Percentiles rank a stretch among this genome's conserved stretches.
These are phyloP conservation scores for Talaromyces stipitatus DNA, from an alignment of 495 filamentous ascomycete genomes.

Conservation along the genomic window DNA sequence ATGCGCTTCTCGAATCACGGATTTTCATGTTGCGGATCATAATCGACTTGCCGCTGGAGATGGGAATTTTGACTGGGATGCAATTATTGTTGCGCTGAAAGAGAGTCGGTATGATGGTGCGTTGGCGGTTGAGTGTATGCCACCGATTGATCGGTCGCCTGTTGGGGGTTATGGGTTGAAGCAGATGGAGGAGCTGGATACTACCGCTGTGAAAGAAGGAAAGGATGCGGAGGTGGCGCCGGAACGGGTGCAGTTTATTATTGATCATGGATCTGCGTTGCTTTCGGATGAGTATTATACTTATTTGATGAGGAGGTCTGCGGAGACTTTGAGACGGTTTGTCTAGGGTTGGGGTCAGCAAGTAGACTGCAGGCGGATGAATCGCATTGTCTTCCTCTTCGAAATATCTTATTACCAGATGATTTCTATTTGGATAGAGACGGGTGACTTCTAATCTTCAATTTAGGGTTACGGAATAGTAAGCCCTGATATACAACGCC, in stretches of 20 bases:
- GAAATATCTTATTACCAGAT: too few species aligned
- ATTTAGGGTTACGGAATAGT: too few species aligned
- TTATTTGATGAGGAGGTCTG: slow-evolving; percentile 14
- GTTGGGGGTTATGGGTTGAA: slow-evolving; percentile 7
- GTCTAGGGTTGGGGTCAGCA: too few species aligned
- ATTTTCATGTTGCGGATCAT: slow-evolving; percentile 20
- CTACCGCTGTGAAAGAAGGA: too few species aligned
- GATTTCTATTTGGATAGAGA: too few species aligned
- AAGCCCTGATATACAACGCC: too few species aligned
- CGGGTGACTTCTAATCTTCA: too few species aligned
- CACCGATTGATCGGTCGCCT: slow-evolving; percentile 18
- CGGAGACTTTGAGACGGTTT: slow-evolving; percentile 14
- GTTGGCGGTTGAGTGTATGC: slow-evolving; percentile 17
- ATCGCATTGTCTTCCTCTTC: too few species aligned
- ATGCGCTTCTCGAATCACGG: slow-evolving; percentile 12
- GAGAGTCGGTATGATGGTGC: slow-evolving; percentile 17
- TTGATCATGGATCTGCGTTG: slow-evolving; percentile 20
- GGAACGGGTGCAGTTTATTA: slow-evolving; percentile 16
- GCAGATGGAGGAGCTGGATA: slow-evolving; percentile 10
- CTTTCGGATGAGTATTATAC: slow-evolving; percentile 17
- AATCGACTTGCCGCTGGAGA: slow-evolving; percentile 18
- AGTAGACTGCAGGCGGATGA: too few species aligned
- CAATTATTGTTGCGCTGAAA: slow-evolving; percentile 12
- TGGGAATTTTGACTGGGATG: slow-evolving; percentile 15
- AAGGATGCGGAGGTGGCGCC: slow-evolving; percentile 13